These are phyloP conservation scores for Postia placenta DNA, from an alignment of 768 basidiomycete genomes.

Conservation along the genomic window DNA sequence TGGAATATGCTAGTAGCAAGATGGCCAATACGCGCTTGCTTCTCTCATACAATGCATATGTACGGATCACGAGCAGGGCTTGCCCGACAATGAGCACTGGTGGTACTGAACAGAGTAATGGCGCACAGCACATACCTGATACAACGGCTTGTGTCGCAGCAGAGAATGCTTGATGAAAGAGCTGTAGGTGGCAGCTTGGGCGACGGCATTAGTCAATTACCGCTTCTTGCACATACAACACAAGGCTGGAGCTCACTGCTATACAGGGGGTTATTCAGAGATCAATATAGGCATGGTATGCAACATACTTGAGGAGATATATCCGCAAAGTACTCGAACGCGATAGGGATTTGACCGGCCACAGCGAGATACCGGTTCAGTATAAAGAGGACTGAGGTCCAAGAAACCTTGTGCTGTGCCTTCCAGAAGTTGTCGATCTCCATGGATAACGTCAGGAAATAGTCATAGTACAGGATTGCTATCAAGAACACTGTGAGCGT, in stretches of 20 bases:
- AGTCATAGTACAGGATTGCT: constrained; percentile 38
- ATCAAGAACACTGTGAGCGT: background rate
- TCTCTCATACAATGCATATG: constrained; percentile 21
- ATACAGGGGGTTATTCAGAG: background rate
- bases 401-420: constrained; percentile 1
- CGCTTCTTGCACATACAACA: background rate
- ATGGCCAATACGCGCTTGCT: constrained; percentile 14
- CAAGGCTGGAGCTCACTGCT: background rate
- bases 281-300: background rate
- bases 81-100: background rate
- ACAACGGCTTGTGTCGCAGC: constrained; percentile 1
- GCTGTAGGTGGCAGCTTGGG: background rate
- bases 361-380: constrained; percentile 18
- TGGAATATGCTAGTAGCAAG: background rate
- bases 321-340: constrained; percentile 5
- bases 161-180: background rate
- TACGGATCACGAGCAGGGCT: constrained; percentile 19
- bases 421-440: constrained; percentile 44
- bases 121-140: constrained; percentile 4
- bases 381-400: constrained; percentile 15
- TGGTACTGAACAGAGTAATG: background rate
- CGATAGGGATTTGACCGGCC: constrained; percentile 15
- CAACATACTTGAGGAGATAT: background rate
- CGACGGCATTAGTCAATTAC: background rate
- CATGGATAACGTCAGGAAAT: constrained; percentile 33